Evolutionary conservation across 176 grass and related monocot species (phyloP).

Genomic region (Cymbopogon citratus): DNA sequence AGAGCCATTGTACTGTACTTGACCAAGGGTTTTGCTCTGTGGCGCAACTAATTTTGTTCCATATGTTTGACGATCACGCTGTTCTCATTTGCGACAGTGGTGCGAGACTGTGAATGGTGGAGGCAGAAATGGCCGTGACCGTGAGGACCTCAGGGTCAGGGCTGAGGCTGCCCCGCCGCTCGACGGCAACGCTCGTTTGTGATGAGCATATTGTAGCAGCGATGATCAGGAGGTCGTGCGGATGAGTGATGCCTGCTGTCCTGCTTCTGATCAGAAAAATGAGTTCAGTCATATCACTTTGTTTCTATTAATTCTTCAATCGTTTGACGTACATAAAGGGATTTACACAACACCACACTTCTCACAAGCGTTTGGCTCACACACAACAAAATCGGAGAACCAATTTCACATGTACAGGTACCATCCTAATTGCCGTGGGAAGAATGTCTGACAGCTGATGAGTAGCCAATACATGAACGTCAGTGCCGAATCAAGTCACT

Average conservation of each 20-base stretch:
- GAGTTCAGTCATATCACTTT: neutral
- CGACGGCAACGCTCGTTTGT: neutral
- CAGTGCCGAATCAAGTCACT: neutral
- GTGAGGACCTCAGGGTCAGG: neutral
- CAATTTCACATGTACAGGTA: conserved; percentile 8
- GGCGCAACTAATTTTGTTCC: neutral
- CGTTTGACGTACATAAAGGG: neutral
- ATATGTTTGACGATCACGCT: neutral
- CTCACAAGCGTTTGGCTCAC: neutral
- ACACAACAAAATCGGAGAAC: neutral
- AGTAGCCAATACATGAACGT: neutral
- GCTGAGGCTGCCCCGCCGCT: neutral
- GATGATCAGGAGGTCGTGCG: neutral
- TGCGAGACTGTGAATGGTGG: neutral
- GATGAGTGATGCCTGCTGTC: neutral
- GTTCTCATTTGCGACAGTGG: neutral
- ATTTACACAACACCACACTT: conserved; percentile 5
- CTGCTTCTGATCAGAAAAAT: neutral
- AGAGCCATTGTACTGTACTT: neutral
- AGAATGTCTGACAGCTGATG: neutral
- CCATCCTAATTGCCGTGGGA: neutral
- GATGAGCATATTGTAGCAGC: no score
- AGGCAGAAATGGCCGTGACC: neutral
- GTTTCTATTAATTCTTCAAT: neutral
- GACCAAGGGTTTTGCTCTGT: neutral